Evolutionary conservation across 2,329 filamentous ascomycete species (phyloP), one percentile per base, ranked within the genome.

Genomic region (Macrophomina pseudophaseolina): DNA sequence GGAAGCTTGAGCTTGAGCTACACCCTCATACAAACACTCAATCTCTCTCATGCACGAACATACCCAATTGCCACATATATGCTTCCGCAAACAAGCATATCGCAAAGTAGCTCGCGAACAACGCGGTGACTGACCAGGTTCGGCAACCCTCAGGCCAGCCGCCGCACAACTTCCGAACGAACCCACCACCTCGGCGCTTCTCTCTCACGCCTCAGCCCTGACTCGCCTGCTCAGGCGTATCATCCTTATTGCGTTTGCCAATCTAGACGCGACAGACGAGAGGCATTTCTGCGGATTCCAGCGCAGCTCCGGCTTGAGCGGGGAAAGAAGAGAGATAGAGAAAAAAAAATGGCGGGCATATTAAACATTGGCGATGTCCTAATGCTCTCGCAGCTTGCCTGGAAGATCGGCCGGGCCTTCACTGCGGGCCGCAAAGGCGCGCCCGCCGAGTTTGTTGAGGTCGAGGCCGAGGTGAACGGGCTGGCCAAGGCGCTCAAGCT

Each of bases 371-470:
- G 80, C 66, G 81, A 83, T 72, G 80, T 82, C 23, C 70, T 83
- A 48, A 79, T 81, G 76, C 74, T 83, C 16, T 82, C 80, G 5
- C 80, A 83, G 70, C 74, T 78, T 49, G 80, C 81, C 28, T 83
- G 80, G 80, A 81, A 78, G 68, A 79, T 80, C 48, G 80, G 80
- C 32, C 72, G 80, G 59, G 77, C 80, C 1, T 84, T 83, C 70
- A 77, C 76, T 5, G 73, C 80, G 23, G 78, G 78, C 32, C 75
- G 77, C 38, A 76, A 76, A 60, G 72, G 73, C 64, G 79, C 79
- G 6, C 81, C 80, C 1, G 35, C 71, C 35, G 79, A 81, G 32
- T 83, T 83, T 68, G 73, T 75, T 16, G 77, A 80, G 44, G 74
- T 83, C 23, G 80, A 82, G 69, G 70, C 74, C 23, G 79, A 82